Evolutionary conservation across 495 filamentous ascomycete genomes (phyloP).

Genomic region (Aspergillus olivimuriae): DNA sequence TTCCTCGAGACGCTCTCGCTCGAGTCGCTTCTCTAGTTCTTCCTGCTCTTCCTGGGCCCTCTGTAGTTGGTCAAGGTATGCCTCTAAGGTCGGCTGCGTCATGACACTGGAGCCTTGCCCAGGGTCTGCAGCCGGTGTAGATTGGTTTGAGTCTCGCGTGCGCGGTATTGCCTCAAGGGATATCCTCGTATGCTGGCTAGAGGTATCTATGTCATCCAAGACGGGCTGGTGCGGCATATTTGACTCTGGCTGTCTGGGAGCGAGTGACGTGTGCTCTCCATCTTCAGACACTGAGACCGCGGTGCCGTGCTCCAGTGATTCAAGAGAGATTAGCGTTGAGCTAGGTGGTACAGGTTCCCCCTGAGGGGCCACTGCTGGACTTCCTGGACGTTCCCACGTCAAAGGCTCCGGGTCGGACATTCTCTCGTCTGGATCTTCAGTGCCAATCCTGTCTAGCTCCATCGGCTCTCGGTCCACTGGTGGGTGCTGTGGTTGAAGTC

Average conservation of each 20-base stretch:
- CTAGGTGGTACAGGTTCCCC: neutral
- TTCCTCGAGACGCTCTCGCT: neutral
- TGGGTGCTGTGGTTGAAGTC: neutral
- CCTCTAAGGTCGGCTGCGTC: neutral
- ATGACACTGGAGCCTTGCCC: neutral
- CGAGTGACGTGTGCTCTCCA: neutral
- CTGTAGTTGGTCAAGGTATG: neutral
- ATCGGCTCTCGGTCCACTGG: neutral
- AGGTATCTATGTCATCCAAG: neutral
- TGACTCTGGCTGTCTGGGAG: neutral
- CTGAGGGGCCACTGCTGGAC: neutral
- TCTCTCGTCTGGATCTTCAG: neutral
- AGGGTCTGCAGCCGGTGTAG: neutral
- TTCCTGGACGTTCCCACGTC: neutral
- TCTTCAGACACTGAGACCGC: neutral
- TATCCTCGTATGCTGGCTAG: slow-evolving; percentile 4
- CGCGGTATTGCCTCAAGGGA: neutral
- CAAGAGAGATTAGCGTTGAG: neutral
- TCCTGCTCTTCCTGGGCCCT: neutral
- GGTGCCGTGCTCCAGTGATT: neutral
- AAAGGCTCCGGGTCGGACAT: neutral
- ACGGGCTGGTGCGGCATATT: neutral
- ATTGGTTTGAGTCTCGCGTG: neutral
- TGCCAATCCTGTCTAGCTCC: neutral
- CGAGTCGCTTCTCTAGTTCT: neutral